Base-by-base conservation (phyloP, 805 yeast species). In the Kodamaea neixiangensis region DNA sequence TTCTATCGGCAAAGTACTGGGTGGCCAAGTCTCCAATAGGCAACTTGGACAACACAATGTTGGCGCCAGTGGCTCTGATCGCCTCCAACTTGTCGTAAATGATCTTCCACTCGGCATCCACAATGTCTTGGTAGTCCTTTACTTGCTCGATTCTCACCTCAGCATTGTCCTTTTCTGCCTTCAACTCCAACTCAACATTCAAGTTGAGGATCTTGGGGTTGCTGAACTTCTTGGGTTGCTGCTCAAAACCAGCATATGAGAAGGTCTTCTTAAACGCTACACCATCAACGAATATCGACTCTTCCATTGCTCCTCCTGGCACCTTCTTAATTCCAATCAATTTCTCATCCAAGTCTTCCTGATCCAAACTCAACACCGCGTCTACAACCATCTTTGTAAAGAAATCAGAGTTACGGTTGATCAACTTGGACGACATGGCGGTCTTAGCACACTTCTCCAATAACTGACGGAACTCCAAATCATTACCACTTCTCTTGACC, bases 11-110 rank as follows among this genome's bases (percentile, higher is more conserved):
- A 70, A 94, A 94, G 71, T 80, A 94, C 73, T 94, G 99, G 7
- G 99, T 94, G n/a, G 99, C 99, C 67, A 94, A 79, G 71, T 94
- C 99, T 57, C 99, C 99, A 65, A 94, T 94, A 50, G 99, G 99
- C 61, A 94, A 78, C 67, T 91, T 91, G 14, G 97, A 92, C 54
- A 94, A 80, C 39, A 94, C 97, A 50, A 94, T 89, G 64, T 89
- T 85, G 31, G 97, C 97, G 20, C 98, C 98, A 2, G 96, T 79
- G 20, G 77, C 79, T 60, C 83, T 86, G 57, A 94, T 87, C 47
- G 89, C 86, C 63, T 89, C 87, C 58, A 94, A 80, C 72, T 94
- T 94, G 65, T 86, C 81, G 62, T 88, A 78, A 58, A 94, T 94
- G 58, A 94, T 87, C 67, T 89, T 83, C 98, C 99, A 94, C 72